Evolutionary conservation across 768 basidiomycete species (phyloP), one percentile per base, ranked within the genome.

Genomic region (Austroboletus festivus): DNA sequence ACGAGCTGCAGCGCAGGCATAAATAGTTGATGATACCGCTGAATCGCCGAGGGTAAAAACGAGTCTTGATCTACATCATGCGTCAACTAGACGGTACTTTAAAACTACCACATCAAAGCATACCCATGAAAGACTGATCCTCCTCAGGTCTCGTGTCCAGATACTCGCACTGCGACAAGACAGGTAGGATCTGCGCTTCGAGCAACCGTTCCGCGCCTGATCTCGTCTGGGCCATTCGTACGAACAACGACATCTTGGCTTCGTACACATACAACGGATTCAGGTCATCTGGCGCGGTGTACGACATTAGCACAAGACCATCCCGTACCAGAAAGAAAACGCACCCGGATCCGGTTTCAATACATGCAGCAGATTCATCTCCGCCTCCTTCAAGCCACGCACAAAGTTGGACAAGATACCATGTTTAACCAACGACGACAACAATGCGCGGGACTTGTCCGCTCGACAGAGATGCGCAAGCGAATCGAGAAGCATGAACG

Each of bases 251-350:
- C 81, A 95, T 85, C 68, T 95, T 95, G 13, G 93, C 82, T 63
- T 97, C 95, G 58, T 93, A 97, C 13, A 97, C 89, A 68, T 96
- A 98, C 34, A 94, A 73, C 0, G 91, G 76, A 59, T 95, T 94
- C 24, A 98, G 69, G 50, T 93, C 89, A 54, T 91, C 95, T 95
- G 55, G 1, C 38, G 37, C 1, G 39, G 19, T 20, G 43, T 21
- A 4, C 34, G 18, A 11, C 5, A 11, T 24, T 39, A 37, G 31
- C 33, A 12, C 38, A 21, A 7, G 16, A 15, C 7, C 9, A 38
- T 10, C 26, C 26, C 11, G 26, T 44, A 24, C 7, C 39, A 7
- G 34, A 16, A 7, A 41, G 68, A 41, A 4, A 9, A 45, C 24
- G 59, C 81, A 95, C 94, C 89, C 43, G 94, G 92, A 70, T 97